Conservation (phyloP, 2,329 filamentous ascomycete genomes). For the Exophiala calicioides region DNA sequence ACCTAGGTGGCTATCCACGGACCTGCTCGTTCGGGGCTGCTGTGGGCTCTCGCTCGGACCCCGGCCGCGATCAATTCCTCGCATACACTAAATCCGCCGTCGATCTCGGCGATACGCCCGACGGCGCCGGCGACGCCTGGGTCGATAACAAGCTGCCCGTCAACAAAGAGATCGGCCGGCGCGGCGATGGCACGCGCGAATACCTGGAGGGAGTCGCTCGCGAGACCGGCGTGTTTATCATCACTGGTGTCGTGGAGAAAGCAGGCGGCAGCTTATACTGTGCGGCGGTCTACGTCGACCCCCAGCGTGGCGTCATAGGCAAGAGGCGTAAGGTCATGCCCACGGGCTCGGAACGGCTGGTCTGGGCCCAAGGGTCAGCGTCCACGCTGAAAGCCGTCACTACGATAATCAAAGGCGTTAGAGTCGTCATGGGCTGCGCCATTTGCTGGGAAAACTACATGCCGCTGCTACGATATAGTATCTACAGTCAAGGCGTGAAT, state of each 20-base stretch:
- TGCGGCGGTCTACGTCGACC: slow-evolving; percentile 77
- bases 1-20: slow-evolving; percentile 86
- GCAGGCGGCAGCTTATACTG: slow-evolving; percentile 83
- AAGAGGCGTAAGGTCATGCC: slow-evolving; percentile 95
- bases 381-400: slow-evolving; percentile 76
- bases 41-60: slow-evolving; percentile 67
- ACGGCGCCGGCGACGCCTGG: slow-evolving; percentile 73
- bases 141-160: slow-evolving; percentile 60
- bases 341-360: slow-evolving; percentile 76
- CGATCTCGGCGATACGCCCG: slow-evolving; percentile 77
- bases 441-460: slow-evolving; percentile 95
- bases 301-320: slow-evolving; percentile 68
- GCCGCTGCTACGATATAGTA: slow-evolving; percentile 80
- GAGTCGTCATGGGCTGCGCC: slow-evolving; percentile 78
- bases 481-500: slow-evolving; percentile 89
- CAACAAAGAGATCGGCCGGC: slow-evolving; percentile 50
- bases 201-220: slow-evolving; percentile 71
- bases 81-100: slow-evolving; percentile 76
- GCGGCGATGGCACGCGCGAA: slow-evolving; percentile 79
- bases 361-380: too few species aligned
- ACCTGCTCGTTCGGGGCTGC: slow-evolving; percentile 74
- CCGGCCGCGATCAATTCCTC: slow-evolving; percentile 79
- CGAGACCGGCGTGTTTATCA: slow-evolving; percentile 77
- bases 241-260: slow-evolving; percentile 76
- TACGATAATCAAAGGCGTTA: slow-evolving; percentile 74